phyloP scores from a whole-genome alignment of 768 basidiomycete genomes.

The Amanita muscaria region DNA sequence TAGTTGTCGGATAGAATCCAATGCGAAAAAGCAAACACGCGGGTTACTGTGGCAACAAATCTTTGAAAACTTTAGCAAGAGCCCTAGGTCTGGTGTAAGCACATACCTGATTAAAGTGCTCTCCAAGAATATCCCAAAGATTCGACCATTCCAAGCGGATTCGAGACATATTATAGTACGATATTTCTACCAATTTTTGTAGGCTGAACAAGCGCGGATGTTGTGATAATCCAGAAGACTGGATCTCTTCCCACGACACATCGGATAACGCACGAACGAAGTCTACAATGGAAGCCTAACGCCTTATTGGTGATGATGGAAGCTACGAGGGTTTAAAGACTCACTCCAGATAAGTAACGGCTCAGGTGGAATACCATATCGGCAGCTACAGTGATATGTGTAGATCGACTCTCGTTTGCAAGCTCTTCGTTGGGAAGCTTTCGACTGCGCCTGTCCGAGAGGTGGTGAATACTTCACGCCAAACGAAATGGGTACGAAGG shows the following conservation, averaged over 20 bases:
- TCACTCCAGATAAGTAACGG: slow-evolving; percentile 87
- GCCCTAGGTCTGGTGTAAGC: not conserved
- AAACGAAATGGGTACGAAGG: slow-evolving; percentile 2
- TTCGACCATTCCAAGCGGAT: slow-evolving; percentile 98
- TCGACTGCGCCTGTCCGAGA: slow-evolving; percentile 33
- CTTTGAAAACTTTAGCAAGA: slow-evolving; percentile 30
- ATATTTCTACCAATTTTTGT: slow-evolving; percentile 97
- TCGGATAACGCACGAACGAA: slow-evolving; percentile 95
- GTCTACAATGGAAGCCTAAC: slow-evolving; percentile 90
- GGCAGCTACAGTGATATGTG: slow-evolving; percentile 96
- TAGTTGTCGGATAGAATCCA: slow-evolving; percentile 92
- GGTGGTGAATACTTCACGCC: not conserved
- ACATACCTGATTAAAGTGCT: slow-evolving; percentile 93
- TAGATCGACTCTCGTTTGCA: slow-evolving; percentile 93
- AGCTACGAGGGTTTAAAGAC: slow-evolving; percentile 20
- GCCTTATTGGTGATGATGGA: not conserved
- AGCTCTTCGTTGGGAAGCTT: slow-evolving; percentile 85
- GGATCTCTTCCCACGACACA: slow-evolving; percentile 99
- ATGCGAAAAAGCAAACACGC: slow-evolving; percentile 91
- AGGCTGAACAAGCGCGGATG: slow-evolving; percentile 94
- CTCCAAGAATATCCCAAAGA: slow-evolving; percentile 95
- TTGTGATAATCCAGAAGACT: slow-evolving; percentile 90
- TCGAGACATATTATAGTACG: slow-evolving; percentile 98
- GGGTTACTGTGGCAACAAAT: slow-evolving; percentile 98
- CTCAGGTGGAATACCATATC: slow-evolving; percentile 99